Evolutionary conservation across 495 filamentous ascomycete species (phyloP).

Genomic region (Penicillium pulvis): DNA sequence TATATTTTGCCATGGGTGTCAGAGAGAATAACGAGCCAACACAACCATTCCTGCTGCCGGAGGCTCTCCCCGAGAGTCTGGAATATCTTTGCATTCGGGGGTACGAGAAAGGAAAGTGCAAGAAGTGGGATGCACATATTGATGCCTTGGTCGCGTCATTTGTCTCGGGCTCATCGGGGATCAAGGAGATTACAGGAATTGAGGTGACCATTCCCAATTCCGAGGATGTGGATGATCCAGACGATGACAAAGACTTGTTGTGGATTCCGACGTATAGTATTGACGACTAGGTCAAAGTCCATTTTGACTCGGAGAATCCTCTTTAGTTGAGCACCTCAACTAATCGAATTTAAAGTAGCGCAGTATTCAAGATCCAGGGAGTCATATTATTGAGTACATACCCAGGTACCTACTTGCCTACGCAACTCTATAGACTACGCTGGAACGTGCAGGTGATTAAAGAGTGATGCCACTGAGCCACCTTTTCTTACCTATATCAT

Average conservation of each 20-base stretch:
- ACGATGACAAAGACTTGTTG: conserved; percentile 16
- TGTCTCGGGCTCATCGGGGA: conserved; percentile 12
- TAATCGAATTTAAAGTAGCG: too few species aligned
- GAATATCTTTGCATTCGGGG: conserved; percentile 32
- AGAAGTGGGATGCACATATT: conserved; percentile 22
- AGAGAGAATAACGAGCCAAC: neutral
- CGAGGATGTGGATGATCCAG: conserved; percentile 17
- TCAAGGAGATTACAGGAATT: conserved; percentile 26
- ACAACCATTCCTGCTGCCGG: conserved; percentile 6
- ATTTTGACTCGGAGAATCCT: too few species aligned
- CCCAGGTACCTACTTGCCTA: too few species aligned
- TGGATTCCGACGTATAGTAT: conserved; percentile 9
- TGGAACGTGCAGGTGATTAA: too few species aligned
- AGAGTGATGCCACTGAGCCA: too few species aligned
- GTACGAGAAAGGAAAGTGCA: conserved; percentile 22
- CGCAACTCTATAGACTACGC: too few species aligned
- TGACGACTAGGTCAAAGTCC: too few species aligned
- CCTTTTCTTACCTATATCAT: too few species aligned
- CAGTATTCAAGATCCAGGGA: too few species aligned
- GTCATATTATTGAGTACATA: too few species aligned
- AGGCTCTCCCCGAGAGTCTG: conserved; percentile 24
- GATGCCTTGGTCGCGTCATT: conserved; percentile 15
- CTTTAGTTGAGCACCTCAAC: too few species aligned
- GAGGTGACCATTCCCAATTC: conserved; percentile 27
- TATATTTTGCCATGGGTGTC: conserved; percentile 27